phyloP scores from a whole-genome alignment of 768 basidiomycete genomes.

The Phylloporus scabripes region DNA sequence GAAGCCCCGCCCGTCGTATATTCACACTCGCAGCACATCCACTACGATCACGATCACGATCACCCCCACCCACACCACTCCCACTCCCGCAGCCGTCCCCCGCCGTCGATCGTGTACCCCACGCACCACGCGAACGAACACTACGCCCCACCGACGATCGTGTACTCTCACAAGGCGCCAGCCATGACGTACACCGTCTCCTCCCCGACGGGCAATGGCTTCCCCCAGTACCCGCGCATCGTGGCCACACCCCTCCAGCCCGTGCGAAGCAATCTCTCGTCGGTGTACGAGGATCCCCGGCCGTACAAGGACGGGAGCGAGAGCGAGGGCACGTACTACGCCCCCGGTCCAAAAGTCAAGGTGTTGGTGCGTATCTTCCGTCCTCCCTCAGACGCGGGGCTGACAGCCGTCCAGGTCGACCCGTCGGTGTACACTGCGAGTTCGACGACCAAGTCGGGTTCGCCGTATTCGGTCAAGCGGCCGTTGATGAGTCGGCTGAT shows the following conservation, averaged over 20 bases:
- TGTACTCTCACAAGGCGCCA: conserved; percentile 49
- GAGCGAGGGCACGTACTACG: conserved; percentile 52
- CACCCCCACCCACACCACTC: conserved; percentile 31
- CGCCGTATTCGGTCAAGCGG: conserved; percentile 39
- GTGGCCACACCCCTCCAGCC: conserved; percentile 40
- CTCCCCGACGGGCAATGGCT: conserved; percentile 39
- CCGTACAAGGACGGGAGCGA: conserved; percentile 4
- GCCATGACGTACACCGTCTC: conserved; percentile 68
- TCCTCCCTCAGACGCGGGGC: conserved; percentile 9
- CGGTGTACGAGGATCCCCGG: conserved; percentile 37
- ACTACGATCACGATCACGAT: conserved; percentile 28
- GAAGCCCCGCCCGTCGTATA: conserved; percentile 29
- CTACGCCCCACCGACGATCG: conserved; percentile 57
- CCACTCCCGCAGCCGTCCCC: conserved; percentile 36
- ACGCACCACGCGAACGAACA: conserved; percentile 43
- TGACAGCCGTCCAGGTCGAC: conserved; percentile 36
- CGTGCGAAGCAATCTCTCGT: conserved; percentile 31
- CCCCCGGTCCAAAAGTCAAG: conserved; percentile 71
- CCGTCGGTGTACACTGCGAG: conserved; percentile 53
- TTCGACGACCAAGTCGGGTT: conserved; percentile 52
- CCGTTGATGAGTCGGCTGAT: conserved; percentile 62
- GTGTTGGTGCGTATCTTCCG: conserved; percentile 52
- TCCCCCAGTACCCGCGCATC: conserved; percentile 39
- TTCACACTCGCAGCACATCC: conserved; percentile 39
- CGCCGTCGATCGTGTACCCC: conserved; percentile 59